Evolutionary conservation across 2,329 filamentous ascomycete genomes (phyloP).

Genomic region (Exserohilum turcica): DNA sequence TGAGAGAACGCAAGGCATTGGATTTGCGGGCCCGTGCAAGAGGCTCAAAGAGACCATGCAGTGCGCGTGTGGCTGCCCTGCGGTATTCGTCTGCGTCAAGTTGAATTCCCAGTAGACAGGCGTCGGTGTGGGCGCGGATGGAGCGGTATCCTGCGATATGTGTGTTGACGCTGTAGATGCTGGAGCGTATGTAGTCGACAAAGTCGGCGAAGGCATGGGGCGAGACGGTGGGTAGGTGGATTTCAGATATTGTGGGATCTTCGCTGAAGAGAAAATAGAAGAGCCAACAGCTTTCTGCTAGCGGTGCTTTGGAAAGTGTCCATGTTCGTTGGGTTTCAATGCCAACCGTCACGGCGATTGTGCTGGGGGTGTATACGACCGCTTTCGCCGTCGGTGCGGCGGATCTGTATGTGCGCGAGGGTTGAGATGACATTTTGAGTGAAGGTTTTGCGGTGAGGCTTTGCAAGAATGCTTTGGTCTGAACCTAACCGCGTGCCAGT

Average conservation of each 20-base stretch:
- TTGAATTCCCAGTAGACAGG: slow-evolving; percentile 18
- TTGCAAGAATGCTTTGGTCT: too few species aligned
- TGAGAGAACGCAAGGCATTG: background rate
- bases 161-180: slow-evolving; percentile 25
- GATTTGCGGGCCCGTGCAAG: background rate
- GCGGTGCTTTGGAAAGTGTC: slow-evolving; percentile 8
- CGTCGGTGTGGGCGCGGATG: slow-evolving; percentile 6
- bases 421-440: background rate
- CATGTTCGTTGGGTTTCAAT: slow-evolving; percentile 12
- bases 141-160: slow-evolving; percentile 12
- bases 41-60: slow-evolving; percentile 15
- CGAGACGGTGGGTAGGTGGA: background rate
- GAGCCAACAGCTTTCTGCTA: slow-evolving; percentile 13
- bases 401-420: background rate
- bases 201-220: slow-evolving; percentile 23
- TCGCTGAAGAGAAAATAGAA: slow-evolving; percentile 5
- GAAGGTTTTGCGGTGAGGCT: background rate
- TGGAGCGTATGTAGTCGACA: slow-evolving; percentile 22
- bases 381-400: background rate
- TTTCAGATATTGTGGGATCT: background rate
- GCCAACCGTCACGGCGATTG: slow-evolving; percentile 13
- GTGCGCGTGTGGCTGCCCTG: slow-evolving; percentile 13
- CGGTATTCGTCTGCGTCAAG: slow-evolving; percentile 12
- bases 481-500: too few species aligned
- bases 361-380: background rate